These are phyloP conservation scores for Fusarium duplospermum DNA, from an alignment of 2,329 filamentous ascomycete genomes.

Conservation along the genomic window DNA sequence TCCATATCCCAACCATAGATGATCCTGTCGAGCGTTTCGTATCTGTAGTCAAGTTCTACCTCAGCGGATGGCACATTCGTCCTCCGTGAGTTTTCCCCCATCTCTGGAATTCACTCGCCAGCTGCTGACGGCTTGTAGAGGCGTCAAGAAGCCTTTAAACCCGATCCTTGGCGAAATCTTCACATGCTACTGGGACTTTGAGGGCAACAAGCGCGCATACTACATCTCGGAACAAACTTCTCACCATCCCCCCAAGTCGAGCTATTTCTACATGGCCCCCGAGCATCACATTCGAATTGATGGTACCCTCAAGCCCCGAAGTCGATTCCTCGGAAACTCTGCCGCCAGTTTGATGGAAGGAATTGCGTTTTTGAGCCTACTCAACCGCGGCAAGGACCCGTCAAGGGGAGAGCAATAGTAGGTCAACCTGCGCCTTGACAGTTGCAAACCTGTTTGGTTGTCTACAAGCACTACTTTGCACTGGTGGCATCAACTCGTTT, in stretches of 20 bases:
- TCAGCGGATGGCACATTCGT: slow-evolving; percentile 99
- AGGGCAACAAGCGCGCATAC: slow-evolving; percentile 86
- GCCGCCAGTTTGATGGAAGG: slow-evolving; percentile 99
- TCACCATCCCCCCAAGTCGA: slow-evolving; percentile 97
- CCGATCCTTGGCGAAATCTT: slow-evolving; percentile 95
- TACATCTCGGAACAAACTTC: slow-evolving; percentile 98
- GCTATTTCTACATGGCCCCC: slow-evolving; percentile 98
- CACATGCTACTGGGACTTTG: slow-evolving; percentile 94
- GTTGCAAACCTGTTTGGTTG: neutral
- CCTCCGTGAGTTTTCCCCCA: slow-evolving; percentile 76
- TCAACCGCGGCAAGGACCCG: slow-evolving; percentile 78
- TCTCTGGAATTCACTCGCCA: slow-evolving; percentile 4
- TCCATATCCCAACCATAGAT: slow-evolving; percentile 87
- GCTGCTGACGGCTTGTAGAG: slow-evolving; percentile 64
- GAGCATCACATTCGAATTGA: slow-evolving; percentile 95
- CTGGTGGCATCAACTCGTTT: neutral
- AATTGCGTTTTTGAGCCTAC: slow-evolving; percentile 83
- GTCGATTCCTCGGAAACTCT: slow-evolving; percentile 96
- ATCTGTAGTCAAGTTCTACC: slow-evolving; percentile 96
- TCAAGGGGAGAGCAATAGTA: slow-evolving; percentile 87
- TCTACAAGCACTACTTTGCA: neutral
- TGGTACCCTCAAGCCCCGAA: slow-evolving; percentile 92
- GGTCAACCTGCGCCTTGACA: slow-evolving; percentile 48
- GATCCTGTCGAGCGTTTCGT: slow-evolving; percentile 92
- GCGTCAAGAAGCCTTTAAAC: slow-evolving; percentile 98